These are phyloP conservation scores for Barnettozyma vustinii DNA, from an alignment of 805 yeast species.

Conservation along the genomic window DNA sequence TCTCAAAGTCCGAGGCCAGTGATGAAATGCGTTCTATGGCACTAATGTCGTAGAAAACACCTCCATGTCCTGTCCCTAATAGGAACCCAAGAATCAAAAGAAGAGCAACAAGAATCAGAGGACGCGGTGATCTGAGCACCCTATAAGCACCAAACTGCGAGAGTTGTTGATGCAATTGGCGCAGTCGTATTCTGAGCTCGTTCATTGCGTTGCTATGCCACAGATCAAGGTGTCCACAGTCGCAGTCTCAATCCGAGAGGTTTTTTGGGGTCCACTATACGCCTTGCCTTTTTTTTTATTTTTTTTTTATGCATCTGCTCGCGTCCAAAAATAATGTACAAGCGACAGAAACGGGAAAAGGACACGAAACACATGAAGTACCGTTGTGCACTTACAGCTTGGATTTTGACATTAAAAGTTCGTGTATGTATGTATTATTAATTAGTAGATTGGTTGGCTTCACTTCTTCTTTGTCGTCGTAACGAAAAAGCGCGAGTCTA, in stretches of 20 bases:
- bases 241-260: background rate
- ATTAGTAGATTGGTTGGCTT: background rate
- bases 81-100: background rate
- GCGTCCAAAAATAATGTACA: too few species aligned
- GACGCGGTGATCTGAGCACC: background rate
- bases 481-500: constrained; percentile 33
- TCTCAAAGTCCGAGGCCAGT: background rate
- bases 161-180: constrained; percentile 2
- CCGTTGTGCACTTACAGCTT: too few species aligned
- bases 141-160: constrained; percentile 2
- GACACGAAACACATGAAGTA: too few species aligned
- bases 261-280: background rate
- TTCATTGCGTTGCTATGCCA: background rate
- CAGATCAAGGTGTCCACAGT: background rate
- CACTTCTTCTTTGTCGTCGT: constrained; percentile 13
- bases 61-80: background rate
- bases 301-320: too few species aligned
- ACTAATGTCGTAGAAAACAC: background rate
- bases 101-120: background rate
- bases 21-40: background rate
- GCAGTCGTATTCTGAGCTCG: constrained; percentile 1
- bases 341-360: too few species aligned
- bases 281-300: background rate
- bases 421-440: background rate
- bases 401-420: background rate